Percentiles rank a stretch among this genome's conserved stretches.
Evolutionary conservation across 2,329 filamentous ascomycete genomes (phyloP).

Genomic region (Alternaria postmessia): DNA sequence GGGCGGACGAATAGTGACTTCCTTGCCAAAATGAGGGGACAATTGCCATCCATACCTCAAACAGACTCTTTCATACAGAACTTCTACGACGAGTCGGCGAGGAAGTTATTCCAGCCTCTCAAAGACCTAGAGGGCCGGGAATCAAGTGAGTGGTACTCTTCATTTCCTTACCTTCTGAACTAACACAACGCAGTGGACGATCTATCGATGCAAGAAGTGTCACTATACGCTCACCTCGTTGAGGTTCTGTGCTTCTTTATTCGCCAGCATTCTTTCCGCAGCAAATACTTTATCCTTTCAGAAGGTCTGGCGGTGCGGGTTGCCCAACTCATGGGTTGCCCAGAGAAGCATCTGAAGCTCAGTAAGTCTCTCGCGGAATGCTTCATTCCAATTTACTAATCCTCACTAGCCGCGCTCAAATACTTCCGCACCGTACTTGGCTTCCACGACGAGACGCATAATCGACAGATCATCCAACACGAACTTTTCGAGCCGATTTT

Average conservation of each 20-base stretch:
- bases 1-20: conserved; percentile 72
- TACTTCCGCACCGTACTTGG: conserved; percentile 89
- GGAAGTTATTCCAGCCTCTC: conserved; percentile 85
- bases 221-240: conserved; percentile 88
- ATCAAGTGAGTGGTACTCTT: conserved; percentile 53
- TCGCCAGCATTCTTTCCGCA: conserved; percentile 83
- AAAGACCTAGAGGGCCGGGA: conserved; percentile 76
- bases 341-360: conserved; percentile 91
- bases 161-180: not conserved
- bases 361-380: conserved; percentile 62
- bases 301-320: conserved; percentile 81
- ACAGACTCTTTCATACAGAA: conserved; percentile 85
- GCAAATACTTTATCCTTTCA: conserved; percentile 85
- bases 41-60: conserved; percentile 66
- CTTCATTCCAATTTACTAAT: conserved; percentile 16
- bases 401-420: conserved; percentile 77
- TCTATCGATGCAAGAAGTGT: conserved; percentile 82
- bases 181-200: conserved; percentile 65
- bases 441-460: conserved; percentile 90
- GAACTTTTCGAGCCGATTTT: conserved; percentile 84
- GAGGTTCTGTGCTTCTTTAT: conserved; percentile 96
- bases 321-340: conserved; percentile 80
- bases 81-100: conserved; percentile 89
- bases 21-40: conserved; percentile 65
- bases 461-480: conserved; percentile 82